Evolutionary conservation across 108 stramenopile genomes (phyloP), one percentile per base, ranked within the genome.

Genomic region (Pseudonitzschia pungens): DNA sequence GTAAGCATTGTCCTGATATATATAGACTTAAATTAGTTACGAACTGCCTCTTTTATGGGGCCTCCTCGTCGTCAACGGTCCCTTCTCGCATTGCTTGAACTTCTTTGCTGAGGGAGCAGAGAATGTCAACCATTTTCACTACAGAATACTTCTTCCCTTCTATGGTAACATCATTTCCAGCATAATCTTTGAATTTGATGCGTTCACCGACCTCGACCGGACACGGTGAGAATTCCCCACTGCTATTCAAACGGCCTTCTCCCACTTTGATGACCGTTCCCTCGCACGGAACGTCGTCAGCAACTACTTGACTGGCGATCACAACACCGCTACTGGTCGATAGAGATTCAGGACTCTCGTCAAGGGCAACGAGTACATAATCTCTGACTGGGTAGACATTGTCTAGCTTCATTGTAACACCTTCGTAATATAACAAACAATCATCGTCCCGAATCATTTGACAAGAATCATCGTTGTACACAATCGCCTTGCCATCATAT

Each of bases 391-490:
- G 92, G 22, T 73, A 70, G 26, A 92, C 92, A 53, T 89, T 93
- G n/a, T 89, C 90, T 31, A 91, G 52, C 31, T 86, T 92, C 90
- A 96, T 95, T 14, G 83, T 84, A 18, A 90, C 84, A 36, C 96
- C 97, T 41, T 69, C 75, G 71, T 91, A 98, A 54, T 91, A 83
- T 48, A 98, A 74, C 51, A 97, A 70, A 62, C 95, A 82, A 82
- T 98, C 96, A 73, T 95, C 96, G 74, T 96, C 98, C 28, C 94
- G 86, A 68, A 98, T 95, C 78, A 98, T 87, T 48, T 94, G 89
- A 51, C 95, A 92, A 28, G 87, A 69, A 74, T 93, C 90, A 24
- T 95, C 96, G 69, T 97, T 91, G 89, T 98, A 98, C 53, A 81
- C 75, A 67, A 98, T 82, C 16, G 86, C 75, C 40, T 81, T 81